Evolutionary conservation across 106 monocot genomes (phyloP).

Genomic region (Acorus calamus): DNA sequence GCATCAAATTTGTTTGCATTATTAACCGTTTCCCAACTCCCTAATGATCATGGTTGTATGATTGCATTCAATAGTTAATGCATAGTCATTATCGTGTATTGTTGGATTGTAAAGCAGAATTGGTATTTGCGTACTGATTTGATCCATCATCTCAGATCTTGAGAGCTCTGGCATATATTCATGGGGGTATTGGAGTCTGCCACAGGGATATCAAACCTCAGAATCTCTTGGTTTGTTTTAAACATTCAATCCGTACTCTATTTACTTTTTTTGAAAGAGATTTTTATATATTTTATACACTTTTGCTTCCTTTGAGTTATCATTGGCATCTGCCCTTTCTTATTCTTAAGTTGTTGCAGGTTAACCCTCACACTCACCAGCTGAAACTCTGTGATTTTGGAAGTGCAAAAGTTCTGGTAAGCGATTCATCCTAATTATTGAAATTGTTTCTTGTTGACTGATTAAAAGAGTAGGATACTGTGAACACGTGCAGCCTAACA

Average conservation of each 20-base stretch:
- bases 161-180: slow-evolving; percentile 35
- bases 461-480: too few relatives aligned
- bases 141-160: slow-evolving; percentile 18
- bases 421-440: background rate
- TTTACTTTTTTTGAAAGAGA: background rate
- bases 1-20: too few relatives aligned
- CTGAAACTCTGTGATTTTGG: slow-evolving; percentile 47
- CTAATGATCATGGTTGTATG: too few relatives aligned
- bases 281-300: background rate
- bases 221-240: slow-evolving; percentile 32
- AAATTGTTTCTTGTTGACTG: background rate
- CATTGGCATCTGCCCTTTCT: background rate
- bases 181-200: slow-evolving; percentile 36
- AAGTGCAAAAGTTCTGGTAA: slow-evolving; percentile 49
- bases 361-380: slow-evolving; percentile 42
- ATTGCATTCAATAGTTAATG: too few relatives aligned
- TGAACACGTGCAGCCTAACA: too few relatives aligned
- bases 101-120: too few relatives aligned
- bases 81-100: too few relatives aligned
- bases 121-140: too few relatives aligned
- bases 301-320: slow-evolving; percentile 1
- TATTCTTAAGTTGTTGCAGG: slow-evolving; percentile 9
- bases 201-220: slow-evolving; percentile 53
- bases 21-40: too few relatives aligned
- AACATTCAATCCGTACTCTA: too few relatives aligned